Conservation (phyloP, 257 asterid genomes). For the Solanum bulbocastanum region DNA sequence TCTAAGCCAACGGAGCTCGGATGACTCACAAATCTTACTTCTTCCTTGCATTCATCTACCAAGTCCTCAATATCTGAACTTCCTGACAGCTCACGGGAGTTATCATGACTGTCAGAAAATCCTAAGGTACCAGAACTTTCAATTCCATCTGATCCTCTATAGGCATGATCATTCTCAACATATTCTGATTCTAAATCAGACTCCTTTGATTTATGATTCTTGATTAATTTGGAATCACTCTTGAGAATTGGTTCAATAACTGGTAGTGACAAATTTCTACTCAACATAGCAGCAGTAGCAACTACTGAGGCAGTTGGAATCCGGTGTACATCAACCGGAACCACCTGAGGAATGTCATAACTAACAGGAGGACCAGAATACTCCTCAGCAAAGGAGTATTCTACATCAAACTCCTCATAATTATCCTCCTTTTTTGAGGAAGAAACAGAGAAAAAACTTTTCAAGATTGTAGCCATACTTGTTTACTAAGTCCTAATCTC, state of each 20-base stretch:
- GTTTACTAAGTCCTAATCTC: neutral
- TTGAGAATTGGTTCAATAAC: conserved; percentile 67
- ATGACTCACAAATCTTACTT: neutral
- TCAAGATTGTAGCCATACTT: conserved; percentile 21
- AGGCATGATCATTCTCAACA: neutral
- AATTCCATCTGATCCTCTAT: conserved; percentile 18
- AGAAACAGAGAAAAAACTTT: conserved; percentile 15
- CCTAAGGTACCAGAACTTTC: conserved; percentile 56
- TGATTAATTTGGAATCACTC: conserved; percentile 15
- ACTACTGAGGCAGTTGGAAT: conserved; percentile 74
- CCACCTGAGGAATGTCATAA: conserved; percentile 58
- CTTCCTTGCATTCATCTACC: conserved; percentile 14
- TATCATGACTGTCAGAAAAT: conserved; percentile 37
- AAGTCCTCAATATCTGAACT: conserved; percentile 62
- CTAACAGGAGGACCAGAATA: conserved; percentile 75
- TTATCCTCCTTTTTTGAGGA: conserved; percentile 11
- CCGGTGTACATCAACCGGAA: conserved; percentile 64
- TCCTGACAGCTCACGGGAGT: conserved; percentile 28
- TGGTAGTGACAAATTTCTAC: conserved; percentile 37
- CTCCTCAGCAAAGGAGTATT: conserved; percentile 85
- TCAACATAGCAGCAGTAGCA: conserved; percentile 11
- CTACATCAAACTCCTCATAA: conserved; percentile 25
- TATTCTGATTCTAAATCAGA: conserved; percentile 5
- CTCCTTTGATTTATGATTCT: conserved; percentile 7
- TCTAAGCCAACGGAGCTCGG: conserved; percentile 4